Percentiles rank a stretch among this genome's conserved stretches.
Conservation (phyloP, 495 filamentous ascomycete species). For the Thermothielavioides terrestris region DNA sequence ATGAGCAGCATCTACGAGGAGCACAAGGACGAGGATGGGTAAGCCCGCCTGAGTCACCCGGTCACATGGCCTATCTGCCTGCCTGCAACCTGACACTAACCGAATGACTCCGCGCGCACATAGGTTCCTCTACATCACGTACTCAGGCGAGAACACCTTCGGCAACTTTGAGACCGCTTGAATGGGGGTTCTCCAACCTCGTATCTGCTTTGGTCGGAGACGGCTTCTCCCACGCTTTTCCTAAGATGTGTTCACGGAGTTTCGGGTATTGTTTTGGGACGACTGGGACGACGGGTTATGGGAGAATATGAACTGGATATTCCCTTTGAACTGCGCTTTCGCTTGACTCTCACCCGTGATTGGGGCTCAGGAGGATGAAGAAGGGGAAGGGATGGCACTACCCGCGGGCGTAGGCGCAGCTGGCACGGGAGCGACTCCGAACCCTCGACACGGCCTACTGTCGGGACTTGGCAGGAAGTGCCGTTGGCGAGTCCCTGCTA, state of each 20-base stretch:
- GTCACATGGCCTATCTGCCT: background rate
- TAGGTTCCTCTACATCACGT: conserved; percentile 57
- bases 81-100: conserved; percentile 2
- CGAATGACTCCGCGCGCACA: background rate
- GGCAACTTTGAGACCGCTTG: conserved; percentile 44
- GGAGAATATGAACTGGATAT: conserved; percentile 1
- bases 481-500: too few species aligned
- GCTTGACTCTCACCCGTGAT: background rate
- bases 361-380: background rate
- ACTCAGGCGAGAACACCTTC: conserved; percentile 99
- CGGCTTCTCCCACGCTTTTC: background rate
- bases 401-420: too few species aligned
- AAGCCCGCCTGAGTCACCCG: conserved; percentile 12
- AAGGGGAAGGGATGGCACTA: too few species aligned
- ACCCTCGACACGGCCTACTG: too few species aligned
- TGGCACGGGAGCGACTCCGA: too few species aligned
- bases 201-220: background rate
- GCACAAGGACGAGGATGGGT: conserved; percentile 79
- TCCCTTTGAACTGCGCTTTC: background rate
- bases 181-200: background rate
- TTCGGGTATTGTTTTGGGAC: conserved; percentile 6
- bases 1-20: conserved; percentile 99
- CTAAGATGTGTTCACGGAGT: conserved; percentile 3
- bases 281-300: background rate
- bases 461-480: too few species aligned